Base-by-base conservation (phyloP, 1,284 basidiomycete species). In the Irpex sp. region DNA sequence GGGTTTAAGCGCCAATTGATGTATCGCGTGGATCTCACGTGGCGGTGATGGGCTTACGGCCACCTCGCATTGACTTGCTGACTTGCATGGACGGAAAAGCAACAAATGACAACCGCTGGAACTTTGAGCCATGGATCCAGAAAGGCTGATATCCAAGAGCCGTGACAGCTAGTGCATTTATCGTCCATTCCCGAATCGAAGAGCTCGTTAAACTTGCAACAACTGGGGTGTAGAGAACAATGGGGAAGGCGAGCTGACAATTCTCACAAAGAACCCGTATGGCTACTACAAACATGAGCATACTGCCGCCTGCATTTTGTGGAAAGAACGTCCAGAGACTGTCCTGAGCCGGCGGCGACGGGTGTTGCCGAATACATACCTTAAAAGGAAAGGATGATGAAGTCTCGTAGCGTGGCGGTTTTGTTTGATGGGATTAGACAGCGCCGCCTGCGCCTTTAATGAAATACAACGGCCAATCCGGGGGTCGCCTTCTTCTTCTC, bases 11-110 rank as follows among this genome's bases (percentile, higher is more conserved):
- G 64, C 65, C 68, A 64, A 60, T 43, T 53, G 37, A 59, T 36
- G 47, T 13, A 47, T 26, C 61, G 55, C 60, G 61, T 63, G 64
- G 47, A 60, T 17, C 47, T 64, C 68, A 68, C 68, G 69, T 70
- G 68, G 65, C 61, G 26, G 58, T 63, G 58, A 50, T 50, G 19
- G 49, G 49, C 49, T 9, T 21, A 13, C 49, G 13, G 17, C 49
- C 49, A 8, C 49, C 39, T 43, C 39, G 15, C 39, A 43, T 43
- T 43, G 39, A 43, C 39, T 43, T 43, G 26, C 26, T 26, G 26
- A 26, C 26, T 26, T 26, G 26, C 26, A 26, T 26, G 26, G 3
- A 26, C 26, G 26, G 26, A 26, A 26, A 26, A 26, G 26, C 26
- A 26, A 26, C 26, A 26, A 26, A 26, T 26, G 26, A 26, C 26